These are phyloP conservation scores for Nicotiana otophora DNA, from an alignment of 257 asterid species.

Conservation along the genomic window DNA sequence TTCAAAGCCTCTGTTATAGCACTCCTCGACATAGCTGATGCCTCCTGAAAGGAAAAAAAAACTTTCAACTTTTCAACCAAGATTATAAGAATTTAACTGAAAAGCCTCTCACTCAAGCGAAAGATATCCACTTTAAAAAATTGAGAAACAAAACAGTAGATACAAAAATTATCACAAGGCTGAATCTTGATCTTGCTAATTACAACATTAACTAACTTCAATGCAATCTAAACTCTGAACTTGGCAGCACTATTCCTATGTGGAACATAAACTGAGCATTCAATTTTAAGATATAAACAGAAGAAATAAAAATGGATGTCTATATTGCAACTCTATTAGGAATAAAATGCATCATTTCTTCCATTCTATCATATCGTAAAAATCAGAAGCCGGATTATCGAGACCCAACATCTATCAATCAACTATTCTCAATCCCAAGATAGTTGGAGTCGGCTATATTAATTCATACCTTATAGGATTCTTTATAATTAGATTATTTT, in stretches of 20 bases:
- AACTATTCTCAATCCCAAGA: background rate
- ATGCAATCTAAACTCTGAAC: too few relatives aligned
- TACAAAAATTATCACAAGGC: too few relatives aligned
- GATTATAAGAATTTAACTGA: background rate
- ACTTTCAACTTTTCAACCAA: background rate
- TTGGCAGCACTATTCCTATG: too few relatives aligned
- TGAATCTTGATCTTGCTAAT: too few relatives aligned
- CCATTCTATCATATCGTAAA: background rate
- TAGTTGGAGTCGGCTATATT: background rate
- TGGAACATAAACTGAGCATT: too few relatives aligned
- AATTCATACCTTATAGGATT: background rate
- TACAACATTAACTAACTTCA: too few relatives aligned
- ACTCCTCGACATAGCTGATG: constrained; percentile 23
- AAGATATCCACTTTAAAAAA: too few relatives aligned
- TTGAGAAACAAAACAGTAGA: too few relatives aligned
- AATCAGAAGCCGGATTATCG: background rate
- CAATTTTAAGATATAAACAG: too few relatives aligned
- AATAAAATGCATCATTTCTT: background rate
- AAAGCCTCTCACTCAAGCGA: too few relatives aligned
- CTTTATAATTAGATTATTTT: background rate
- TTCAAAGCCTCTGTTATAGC: constrained; percentile 37
- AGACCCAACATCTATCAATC: background rate
- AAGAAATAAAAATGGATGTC: too few relatives aligned
- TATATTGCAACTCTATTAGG: too few relatives aligned
- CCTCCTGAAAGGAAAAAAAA: constrained; percentile 22